Evolutionary conservation across 495 filamentous ascomycete genomes (phyloP).

Genomic region (Hypoxylon rickii): DNA sequence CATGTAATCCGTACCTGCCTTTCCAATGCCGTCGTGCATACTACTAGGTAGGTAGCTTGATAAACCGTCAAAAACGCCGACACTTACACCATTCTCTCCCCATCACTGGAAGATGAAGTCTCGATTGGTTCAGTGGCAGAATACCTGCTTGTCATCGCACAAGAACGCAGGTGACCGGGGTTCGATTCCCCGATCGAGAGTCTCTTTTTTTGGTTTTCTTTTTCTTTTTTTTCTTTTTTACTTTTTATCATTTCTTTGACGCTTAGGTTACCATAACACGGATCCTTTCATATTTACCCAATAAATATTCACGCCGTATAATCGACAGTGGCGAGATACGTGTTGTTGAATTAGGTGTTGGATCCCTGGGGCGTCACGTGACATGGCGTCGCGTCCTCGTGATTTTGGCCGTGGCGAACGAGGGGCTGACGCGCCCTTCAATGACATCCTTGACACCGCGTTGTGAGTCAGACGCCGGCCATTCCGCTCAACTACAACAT

Average conservation of each 20-base stretch:
- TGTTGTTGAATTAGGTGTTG: too few species aligned
- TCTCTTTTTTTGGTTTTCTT: not conserved
- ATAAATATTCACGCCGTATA: too few species aligned
- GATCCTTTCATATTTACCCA: too few species aligned
- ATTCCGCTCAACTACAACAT: too few species aligned
- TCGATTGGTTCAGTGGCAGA: not conserved
- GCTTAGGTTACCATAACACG: too few species aligned
- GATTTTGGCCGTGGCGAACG: slow-evolving; percentile 2
- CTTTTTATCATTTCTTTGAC: too few species aligned
- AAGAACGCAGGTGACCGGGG: slow-evolving; percentile 44
- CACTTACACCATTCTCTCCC: too few species aligned
- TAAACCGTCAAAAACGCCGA: too few species aligned
- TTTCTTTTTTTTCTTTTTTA: not conserved
- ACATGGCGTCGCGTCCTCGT: slow-evolving; percentile 20
- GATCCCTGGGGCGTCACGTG: slow-evolving; percentile 6
- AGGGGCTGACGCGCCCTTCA: slow-evolving; percentile 23
- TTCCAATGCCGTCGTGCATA: too few species aligned
- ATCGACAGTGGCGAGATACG: too few species aligned
- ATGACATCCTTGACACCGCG: slow-evolving; percentile 32
- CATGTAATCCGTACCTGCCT: too few species aligned
- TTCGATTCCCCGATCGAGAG: slow-evolving; percentile 51
- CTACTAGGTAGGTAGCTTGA: too few species aligned
- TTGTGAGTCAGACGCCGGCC: slow-evolving; percentile 23
- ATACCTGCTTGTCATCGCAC: not conserved
- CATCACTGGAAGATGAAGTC: not conserved